Base-by-base conservation (phyloP, 2,329 filamentous ascomycete genomes). In the Trichothecium sympodiale region DNA sequence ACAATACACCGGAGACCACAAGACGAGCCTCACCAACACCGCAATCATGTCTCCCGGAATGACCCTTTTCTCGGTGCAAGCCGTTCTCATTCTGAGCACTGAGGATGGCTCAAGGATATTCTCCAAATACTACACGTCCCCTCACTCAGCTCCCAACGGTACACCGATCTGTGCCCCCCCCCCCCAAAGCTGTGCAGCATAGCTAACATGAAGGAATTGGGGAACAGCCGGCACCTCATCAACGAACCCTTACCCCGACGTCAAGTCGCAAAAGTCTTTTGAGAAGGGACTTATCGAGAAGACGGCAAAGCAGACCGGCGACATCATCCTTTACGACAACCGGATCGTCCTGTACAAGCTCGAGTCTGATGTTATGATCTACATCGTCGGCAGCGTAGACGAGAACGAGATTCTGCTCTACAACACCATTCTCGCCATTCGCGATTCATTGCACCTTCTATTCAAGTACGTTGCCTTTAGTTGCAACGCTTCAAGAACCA, bases 371-470 rank as follows among this genome's bases (percentile, higher is more conserved):
- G 83, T 96, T 38, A 95, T 95, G 82, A 76, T 77, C 55, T 96
- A 96, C 57, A 83, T 96, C 17, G 84, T 98, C 9, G 89, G 89
- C 45, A 78, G 80, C 37, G 73, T 84, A 36, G 86, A 95, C 36
- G 91, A 98, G 72, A 98, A 96, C 60, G 91, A 98, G 65, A 83
- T 98, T 37, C 68, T 98, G 57, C 72, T 98, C 35, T 96, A 95
- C 67, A 94, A 89, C 57, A 88, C 94, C 33, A 77, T 96, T 36
- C 67, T 96, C 38, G 86, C 87, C n/a, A 65, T 96, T 48, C 71
- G 91, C 47, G 91, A 96, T 64, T 82, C 83, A 34, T 67, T 96
- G 51, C 86, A 89, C 55, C 80, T 96, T 35, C 66, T 95, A 29
- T 84, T 96, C 56, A 95, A 94, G 88, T 94, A 65, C 42, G 76